phyloP scores from a whole-genome alignment of 2,329 filamentous ascomycete genomes.

The Penicillium expansum region DNA sequence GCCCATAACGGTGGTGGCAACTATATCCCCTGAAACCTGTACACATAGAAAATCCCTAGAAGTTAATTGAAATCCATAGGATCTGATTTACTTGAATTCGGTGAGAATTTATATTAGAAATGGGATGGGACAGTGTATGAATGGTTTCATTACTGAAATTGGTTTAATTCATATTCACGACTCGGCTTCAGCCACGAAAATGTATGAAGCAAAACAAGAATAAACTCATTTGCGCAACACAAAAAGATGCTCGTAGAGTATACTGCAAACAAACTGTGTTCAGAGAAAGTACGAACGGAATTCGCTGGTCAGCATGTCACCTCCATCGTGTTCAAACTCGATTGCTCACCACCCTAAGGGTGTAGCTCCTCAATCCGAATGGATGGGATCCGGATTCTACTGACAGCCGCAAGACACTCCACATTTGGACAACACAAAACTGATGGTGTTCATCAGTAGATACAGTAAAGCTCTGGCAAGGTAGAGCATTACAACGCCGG shows the following conservation, averaged over 20 bases:
- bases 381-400: background rate
- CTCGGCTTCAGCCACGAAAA: background rate
- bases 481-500: constrained; percentile 7
- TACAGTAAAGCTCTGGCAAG: constrained; percentile 5
- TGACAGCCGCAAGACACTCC: constrained; percentile 1
- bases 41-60: too few species aligned
- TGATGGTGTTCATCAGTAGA: background rate
- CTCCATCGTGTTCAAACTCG: background rate
- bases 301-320: background rate
- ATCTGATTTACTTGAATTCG: too few species aligned
- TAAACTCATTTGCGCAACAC: background rate
- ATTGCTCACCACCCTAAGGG: background rate
- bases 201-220: too few species aligned
- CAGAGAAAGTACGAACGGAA: background rate
- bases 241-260: background rate
- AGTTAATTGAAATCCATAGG: too few species aligned
- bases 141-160: background rate
- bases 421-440: background rate
- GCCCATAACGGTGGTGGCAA: too few species aligned
- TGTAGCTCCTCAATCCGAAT: background rate
- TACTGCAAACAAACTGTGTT: background rate
- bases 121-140: background rate
- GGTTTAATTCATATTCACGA: background rate
- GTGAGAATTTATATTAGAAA: too few species aligned
- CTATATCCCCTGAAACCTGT: too few species aligned